phyloP scores from a whole-genome alignment of 1,284 basidiomycete genomes.

The Ustilago sp. region DNA sequence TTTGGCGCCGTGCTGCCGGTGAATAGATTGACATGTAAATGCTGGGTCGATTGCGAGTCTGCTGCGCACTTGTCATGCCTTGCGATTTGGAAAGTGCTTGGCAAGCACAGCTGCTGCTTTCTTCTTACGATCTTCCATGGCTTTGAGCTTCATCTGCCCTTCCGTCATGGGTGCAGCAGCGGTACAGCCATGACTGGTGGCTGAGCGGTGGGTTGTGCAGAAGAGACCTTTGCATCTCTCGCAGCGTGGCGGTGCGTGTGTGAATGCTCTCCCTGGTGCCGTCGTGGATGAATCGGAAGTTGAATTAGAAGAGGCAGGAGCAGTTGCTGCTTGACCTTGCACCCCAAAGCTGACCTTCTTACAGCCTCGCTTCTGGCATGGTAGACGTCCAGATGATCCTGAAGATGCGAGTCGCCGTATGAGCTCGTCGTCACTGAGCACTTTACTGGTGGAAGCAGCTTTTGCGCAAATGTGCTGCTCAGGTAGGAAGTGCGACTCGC shows the following conservation, averaged over 20 bases:
- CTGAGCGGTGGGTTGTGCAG: constrained; percentile 53
- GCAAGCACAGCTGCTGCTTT: constrained; percentile 58
- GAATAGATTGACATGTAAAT: not conserved
- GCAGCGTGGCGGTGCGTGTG: constrained; percentile 51
- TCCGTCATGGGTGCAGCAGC: constrained; percentile 55
- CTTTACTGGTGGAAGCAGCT: constrained; percentile 28
- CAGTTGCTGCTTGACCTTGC: not conserved
- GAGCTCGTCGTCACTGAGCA: constrained; percentile 47
- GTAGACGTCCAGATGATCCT: constrained; percentile 39
- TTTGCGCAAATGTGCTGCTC: constrained; percentile 52
- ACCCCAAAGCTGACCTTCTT: constrained; percentile 57
- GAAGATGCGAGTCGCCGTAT: constrained; percentile 21
- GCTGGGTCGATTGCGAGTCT: not conserved
- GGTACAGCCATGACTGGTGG: constrained; percentile 48
- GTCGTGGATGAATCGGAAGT: not conserved
- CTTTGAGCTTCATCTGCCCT: constrained; percentile 54
- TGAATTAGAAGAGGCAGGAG: constrained; percentile 1
- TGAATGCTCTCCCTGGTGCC: not conserved
- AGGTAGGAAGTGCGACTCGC: constrained; percentile 58
- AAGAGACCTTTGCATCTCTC: constrained; percentile 58
- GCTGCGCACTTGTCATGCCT: constrained; percentile 16
- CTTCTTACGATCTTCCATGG: constrained; percentile 57
- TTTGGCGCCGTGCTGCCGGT: not conserved
- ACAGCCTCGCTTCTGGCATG: constrained; percentile 59
- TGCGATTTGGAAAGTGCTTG: constrained; percentile 58